Evolutionary conservation across 495 filamentous ascomycete species (phyloP).

Genomic region (Tuber melanosporum): DNA sequence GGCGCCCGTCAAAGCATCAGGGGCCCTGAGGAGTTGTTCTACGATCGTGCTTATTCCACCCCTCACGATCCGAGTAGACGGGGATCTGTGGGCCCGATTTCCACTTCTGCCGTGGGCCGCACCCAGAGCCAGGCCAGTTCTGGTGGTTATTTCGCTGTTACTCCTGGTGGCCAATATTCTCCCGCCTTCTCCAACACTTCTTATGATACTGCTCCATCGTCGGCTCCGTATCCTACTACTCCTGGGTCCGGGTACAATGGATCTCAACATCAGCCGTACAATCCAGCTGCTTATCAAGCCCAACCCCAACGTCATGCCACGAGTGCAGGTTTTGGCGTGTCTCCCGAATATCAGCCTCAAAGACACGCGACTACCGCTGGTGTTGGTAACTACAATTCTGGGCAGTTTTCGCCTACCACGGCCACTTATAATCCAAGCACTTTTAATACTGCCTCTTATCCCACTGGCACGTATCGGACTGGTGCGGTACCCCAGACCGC

Average conservation of each 20-base stretch:
- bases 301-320: slow-evolving; percentile 45
- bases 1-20: slow-evolving; percentile 32
- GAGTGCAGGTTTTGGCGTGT: slow-evolving; percentile 32
- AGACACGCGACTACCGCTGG: slow-evolving; percentile 33
- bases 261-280: slow-evolving; percentile 58
- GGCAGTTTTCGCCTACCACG: slow-evolving; percentile 32
- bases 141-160: slow-evolving; percentile 34
- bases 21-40: slow-evolving; percentile 36
- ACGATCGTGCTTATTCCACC: slow-evolving; percentile 22
- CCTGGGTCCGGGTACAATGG: slow-evolving; percentile 32
- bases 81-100: slow-evolving; percentile 23
- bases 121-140: slow-evolving; percentile 27
- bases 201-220: slow-evolving; percentile 19
- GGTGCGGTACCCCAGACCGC: slow-evolving; percentile 16
- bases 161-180: slow-evolving; percentile 33
- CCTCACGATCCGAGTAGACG: slow-evolving; percentile 28
- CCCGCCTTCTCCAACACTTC: slow-evolving; percentile 32
- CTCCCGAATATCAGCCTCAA: slow-evolving; percentile 30
- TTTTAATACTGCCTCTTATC: slow-evolving; percentile 39
- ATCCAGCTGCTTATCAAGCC: slow-evolving; percentile 57
- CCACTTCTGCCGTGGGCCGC: slow-evolving; percentile 27
- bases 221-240: slow-evolving; percentile 36
- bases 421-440: slow-evolving; percentile 39
- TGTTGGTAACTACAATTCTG: slow-evolving; percentile 20
- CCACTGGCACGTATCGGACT: slow-evolving; percentile 27